Percentiles rank a stretch among this genome's conserved stretches.
Conservation (phyloP, 176 grass and related monocot species). For the Puccinellia tenuiflora region DNA sequence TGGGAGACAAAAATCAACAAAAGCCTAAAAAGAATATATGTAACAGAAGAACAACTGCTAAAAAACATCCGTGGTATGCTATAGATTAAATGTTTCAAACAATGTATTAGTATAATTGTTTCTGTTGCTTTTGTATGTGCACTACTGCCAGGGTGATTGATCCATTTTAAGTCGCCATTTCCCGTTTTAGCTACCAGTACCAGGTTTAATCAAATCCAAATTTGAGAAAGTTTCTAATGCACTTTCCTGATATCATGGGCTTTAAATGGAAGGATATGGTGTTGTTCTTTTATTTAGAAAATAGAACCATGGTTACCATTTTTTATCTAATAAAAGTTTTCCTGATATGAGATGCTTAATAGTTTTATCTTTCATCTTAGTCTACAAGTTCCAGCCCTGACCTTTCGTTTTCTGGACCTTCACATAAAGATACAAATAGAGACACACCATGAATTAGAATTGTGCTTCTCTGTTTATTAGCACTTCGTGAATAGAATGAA, state of each 20-base stretch:
- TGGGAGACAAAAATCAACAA: constrained; percentile 76
- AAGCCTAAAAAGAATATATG: constrained; percentile 38
- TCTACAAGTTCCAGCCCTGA: constrained; percentile 1
- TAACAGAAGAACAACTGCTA: constrained; percentile 74
- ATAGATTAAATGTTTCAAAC: background rate
- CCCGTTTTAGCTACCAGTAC: background rate
- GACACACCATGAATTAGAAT: background rate
- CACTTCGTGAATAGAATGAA: background rate
- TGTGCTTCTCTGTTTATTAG: background rate
- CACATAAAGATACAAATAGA: background rate
- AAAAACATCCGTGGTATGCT: constrained; percentile 53
- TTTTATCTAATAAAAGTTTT: background rate
- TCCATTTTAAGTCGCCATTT: background rate
- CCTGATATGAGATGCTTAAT: background rate
- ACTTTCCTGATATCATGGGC: background rate
- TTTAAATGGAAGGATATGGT: background rate
- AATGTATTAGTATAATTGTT: background rate
- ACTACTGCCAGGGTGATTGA: background rate
- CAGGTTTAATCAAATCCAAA: background rate
- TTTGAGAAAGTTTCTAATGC: background rate
- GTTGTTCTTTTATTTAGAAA: background rate
- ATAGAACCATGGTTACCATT: background rate
- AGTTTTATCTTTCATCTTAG: background rate
- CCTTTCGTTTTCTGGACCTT: background rate
- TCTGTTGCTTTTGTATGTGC: constrained; percentile 17